phyloP scores from a whole-genome alignment of 495 filamentous ascomycete species.

The Aspergillus diversus region DNA sequence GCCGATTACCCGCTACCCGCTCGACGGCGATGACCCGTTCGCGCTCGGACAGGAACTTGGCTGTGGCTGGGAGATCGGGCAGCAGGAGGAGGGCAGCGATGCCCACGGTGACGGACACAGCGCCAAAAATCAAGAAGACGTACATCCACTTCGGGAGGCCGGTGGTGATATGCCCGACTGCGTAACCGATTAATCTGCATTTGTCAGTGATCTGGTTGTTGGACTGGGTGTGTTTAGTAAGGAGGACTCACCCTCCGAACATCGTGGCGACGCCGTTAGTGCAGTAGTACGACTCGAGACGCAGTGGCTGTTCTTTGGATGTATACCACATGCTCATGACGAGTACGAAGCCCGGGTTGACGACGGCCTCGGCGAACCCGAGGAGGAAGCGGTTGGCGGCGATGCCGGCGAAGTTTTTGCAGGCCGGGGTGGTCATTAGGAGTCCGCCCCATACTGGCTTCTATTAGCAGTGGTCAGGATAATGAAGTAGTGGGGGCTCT shows the following conservation, averaged over 20 bases:
- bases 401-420: too few relatives aligned
- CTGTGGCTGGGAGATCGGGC: constrained; percentile 49
- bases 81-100: constrained; percentile 43
- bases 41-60: constrained; percentile 46
- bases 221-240: not conserved
- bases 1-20: constrained; percentile 45
- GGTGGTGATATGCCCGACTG: constrained; percentile 51
- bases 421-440: too few relatives aligned
- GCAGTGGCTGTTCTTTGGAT: constrained; percentile 55
- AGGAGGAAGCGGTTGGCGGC: too few relatives aligned
- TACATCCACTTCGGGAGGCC: constrained; percentile 52
- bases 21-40: constrained; percentile 49
- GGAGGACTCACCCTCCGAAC: constrained; percentile 48
- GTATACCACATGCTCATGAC: constrained; percentile 63
- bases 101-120: constrained; percentile 38
- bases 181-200: constrained; percentile 56
- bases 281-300: constrained; percentile 57
- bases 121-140: constrained; percentile 54
- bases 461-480: too few relatives aligned
- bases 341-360: constrained; percentile 61
- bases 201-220: constrained; percentile 31
- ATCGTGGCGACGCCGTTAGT: constrained; percentile 61
- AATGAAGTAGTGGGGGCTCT: too few relatives aligned
- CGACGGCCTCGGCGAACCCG: too few relatives aligned
- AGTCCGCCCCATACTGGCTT: too few relatives aligned